Conservation (phyloP, 371 early-diverging fungal genomes). For the Polyrhizophydium stewartii region DNA sequence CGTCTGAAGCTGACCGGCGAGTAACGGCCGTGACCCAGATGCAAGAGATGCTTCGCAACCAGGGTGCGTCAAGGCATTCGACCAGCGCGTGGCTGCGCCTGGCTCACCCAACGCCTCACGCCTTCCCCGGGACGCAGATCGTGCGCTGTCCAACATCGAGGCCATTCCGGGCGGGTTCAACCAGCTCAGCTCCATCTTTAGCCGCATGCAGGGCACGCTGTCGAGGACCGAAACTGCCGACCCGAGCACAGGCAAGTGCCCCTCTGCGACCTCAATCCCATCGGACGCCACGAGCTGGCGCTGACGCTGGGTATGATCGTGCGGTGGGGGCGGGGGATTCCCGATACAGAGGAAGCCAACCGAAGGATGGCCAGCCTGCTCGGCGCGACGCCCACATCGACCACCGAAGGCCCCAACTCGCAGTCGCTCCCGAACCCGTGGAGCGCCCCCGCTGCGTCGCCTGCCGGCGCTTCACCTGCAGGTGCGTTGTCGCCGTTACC, state of each 20-base stretch:
- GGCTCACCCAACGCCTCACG: neutral
- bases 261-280: neutral
- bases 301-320: neutral
- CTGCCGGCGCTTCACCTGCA: no score
- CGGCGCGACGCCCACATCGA: conserved; percentile 21
- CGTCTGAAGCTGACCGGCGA: neutral
- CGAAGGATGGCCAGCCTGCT: conserved; percentile 35
- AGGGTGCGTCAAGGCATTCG: conserved; percentile 9
- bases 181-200: conserved; percentile 31
- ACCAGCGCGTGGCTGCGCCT: no score
- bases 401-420: neutral
- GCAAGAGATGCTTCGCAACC: conserved; percentile 45
- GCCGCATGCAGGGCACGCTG: conserved; percentile 18
- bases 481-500: no score
- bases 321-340: neutral
- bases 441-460: no score
- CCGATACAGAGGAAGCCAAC: conserved; percentile 35
- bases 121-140: conserved; percentile 11
- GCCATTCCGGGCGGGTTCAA: conserved; percentile 43
- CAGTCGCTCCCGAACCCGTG: neutral
- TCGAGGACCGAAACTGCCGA: conserved; percentile 7
- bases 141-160: conserved; percentile 36
- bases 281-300: neutral
- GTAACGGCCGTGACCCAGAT: conserved; percentile 2
- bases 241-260: conserved; percentile 13